phyloP scores from a whole-genome alignment of 1,284 basidiomycete genomes.

The Irpex sp. region DNA sequence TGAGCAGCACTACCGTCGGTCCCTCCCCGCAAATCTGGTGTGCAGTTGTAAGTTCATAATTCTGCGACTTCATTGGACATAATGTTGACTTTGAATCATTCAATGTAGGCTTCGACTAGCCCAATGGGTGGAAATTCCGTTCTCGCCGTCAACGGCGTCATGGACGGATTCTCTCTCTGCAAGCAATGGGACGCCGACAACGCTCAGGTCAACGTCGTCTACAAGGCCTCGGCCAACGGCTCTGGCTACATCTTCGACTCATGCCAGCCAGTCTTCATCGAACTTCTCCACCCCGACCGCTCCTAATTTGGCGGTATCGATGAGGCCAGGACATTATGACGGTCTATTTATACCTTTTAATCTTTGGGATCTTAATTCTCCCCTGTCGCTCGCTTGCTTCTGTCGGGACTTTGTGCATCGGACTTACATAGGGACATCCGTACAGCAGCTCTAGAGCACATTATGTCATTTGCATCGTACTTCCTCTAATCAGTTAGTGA shows the following conservation, averaged over 20 bases:
- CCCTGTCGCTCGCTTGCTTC: no score
- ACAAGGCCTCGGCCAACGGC: not conserved
- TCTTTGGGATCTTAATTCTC: no score
- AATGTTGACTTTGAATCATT: not conserved
- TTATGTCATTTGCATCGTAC: no score
- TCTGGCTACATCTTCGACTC: not conserved
- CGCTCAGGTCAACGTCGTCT: not conserved
- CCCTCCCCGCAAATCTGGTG: constrained; percentile 20
- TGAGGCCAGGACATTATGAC: no score
- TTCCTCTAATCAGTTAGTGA: no score
- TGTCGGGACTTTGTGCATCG: no score
- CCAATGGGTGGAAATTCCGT: not conserved
- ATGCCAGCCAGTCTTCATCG: not conserved
- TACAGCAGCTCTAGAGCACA: no score
- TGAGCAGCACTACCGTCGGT: constrained; percentile 14
- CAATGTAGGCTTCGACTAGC: constrained; percentile 1
- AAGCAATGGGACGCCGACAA: not conserved
- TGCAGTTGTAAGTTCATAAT: constrained; percentile 17
- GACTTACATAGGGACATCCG: no score
- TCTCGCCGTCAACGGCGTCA: constrained; percentile 5
- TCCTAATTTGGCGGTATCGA: not conserved
- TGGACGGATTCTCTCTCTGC: not conserved
- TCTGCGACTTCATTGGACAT: no score
- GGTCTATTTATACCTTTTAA: no score
- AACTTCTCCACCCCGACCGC: not conserved